Percentiles rank a stretch among this genome's conserved stretches.
These are phyloP conservation scores for Ophiostoma montium DNA, from an alignment of 2,329 filamentous ascomycete species.

Conservation along the genomic window DNA sequence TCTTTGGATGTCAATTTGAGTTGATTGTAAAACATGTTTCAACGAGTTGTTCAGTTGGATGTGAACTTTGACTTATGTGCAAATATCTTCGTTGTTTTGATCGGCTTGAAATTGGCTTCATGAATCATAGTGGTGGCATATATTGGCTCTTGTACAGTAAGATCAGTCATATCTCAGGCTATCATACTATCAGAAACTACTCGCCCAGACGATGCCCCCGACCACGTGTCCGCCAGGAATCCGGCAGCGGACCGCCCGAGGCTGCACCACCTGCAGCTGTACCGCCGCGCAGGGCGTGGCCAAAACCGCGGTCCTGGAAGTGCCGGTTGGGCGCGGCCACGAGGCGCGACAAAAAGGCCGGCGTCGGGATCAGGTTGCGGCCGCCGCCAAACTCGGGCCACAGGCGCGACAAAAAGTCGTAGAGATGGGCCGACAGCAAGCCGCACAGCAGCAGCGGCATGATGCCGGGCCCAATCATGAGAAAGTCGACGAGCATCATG, in stretches of 20 bases:
- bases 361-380: slow-evolving; percentile 60
- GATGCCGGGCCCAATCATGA: slow-evolving; percentile 44
- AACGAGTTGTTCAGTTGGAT: no score
- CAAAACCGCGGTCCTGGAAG: slow-evolving; percentile 39
- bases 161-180: slow-evolving; percentile 14
- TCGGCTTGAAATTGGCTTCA: no score
- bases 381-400: slow-evolving; percentile 86
- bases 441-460: slow-evolving; percentile 58
- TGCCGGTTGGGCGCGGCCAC: slow-evolving; percentile 35
- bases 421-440: slow-evolving; percentile 76
- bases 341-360: slow-evolving; percentile 53
- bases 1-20: no score
- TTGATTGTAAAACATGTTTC: no score
- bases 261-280: slow-evolving; percentile 26
- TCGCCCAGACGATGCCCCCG: slow-evolving; percentile 43
- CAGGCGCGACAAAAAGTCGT: slow-evolving; percentile 76
- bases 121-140: no score
- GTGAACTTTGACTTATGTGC: no score
- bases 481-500: slow-evolving; percentile 60
- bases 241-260: slow-evolving; percentile 41
- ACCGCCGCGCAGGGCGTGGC: slow-evolving; percentile 39
- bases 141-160: neutral
- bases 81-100: no score
- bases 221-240: slow-evolving; percentile 51
- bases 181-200: neutral